Base-by-base conservation (phyloP, 192 early-diverging fungal genomes). In the Phlyctochytrium planicorne region DNA sequence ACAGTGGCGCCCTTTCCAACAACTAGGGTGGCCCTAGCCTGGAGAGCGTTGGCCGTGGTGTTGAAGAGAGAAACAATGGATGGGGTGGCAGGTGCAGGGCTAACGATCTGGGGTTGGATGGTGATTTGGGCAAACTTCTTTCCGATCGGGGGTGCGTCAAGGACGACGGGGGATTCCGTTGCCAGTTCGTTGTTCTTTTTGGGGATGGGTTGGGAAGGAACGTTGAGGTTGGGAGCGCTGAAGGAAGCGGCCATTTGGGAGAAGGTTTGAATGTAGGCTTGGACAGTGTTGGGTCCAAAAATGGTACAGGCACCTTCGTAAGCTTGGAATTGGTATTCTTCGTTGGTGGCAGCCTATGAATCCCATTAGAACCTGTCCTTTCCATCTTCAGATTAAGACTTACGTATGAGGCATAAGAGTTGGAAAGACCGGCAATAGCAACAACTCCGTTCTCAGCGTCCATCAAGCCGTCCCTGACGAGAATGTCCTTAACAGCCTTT, bases 271-370 rank as follows among this genome's bases (percentile, higher is more conserved):
- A 82, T 75, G 73, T 88, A 82, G 4, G 74, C 87, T 14, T 67
- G 30, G 3, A 88, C 62, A 20, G 86, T 84, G 71, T 88, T 33
- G 20, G 82, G 84, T 17, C 87, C 87, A 64, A 77, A 88, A 33
- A 75, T 72, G 27, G 87, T 88, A 20, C 77, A 80, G 6, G 76
- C 86, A 1, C 75, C 87, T 78, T 88, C 87, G 60, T 88, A 88
- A 60, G 86, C 68, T 70, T 88, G 87, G 6, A 76, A 56, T 37
- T 80, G 69, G 60, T 88, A 88, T 66, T 88, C 87, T 75, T 88
- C 84, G 60, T 47, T 75, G 0, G 84, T 86, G 1, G 83, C 74
- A 56, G 84, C 68, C 59, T 81, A 75, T 34, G 63, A 67, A 65
- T 63, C 80, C 59, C 2, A 27, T 52, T 17, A 47, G 14, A 59